phyloP scores from a whole-genome alignment of 1,284 basidiomycete species.

The Austroboletus rostrupii region DNA sequence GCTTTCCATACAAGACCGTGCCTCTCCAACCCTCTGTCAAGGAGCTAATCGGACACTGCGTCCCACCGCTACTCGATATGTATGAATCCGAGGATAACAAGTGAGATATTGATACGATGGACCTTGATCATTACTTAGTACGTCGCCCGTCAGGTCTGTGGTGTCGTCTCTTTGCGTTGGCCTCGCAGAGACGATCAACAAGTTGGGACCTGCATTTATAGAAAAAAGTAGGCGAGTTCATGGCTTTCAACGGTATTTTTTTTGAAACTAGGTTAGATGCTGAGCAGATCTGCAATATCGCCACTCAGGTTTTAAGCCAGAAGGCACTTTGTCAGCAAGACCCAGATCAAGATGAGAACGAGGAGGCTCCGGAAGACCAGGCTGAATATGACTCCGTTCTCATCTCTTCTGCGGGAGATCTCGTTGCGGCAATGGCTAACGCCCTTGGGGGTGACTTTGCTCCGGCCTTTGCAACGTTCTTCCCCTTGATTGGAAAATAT shows the following conservation, averaged over 20 bases:
- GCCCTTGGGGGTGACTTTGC: constrained; percentile 84
- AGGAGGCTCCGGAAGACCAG: constrained; percentile 77
- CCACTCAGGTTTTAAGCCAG: constrained; percentile 83
- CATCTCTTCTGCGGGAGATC: constrained; percentile 91
- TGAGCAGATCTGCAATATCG: constrained; percentile 40
- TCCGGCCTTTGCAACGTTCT: constrained; percentile 82
- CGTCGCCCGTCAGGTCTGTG: constrained; percentile 61
- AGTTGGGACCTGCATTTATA: constrained; percentile 83
- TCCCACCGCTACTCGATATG: constrained; percentile 81
- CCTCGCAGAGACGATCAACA: constrained; percentile 87
- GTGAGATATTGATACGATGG: constrained; percentile 52
- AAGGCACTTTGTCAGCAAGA: constrained; percentile 96
- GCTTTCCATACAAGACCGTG: constrained; percentile 16
- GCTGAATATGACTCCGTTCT: constrained; percentile 97
- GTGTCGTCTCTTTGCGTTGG: constrained; percentile 84
- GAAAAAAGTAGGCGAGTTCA: constrained; percentile 54
- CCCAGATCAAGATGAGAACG: constrained; percentile 88
- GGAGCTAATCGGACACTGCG: constrained; percentile 75
- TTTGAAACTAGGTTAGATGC: constrained; percentile 3
- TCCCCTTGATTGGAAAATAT: constrained; percentile 89
- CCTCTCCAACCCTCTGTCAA: constrained; percentile 77
- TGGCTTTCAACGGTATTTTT: neutral
- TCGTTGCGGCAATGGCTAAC: constrained; percentile 88
- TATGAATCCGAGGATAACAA: constrained; percentile 97
- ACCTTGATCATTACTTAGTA: constrained; percentile 11